These are phyloP conservation scores for Cyberlindnera veronae DNA, from an alignment of 805 yeast genomes.

Conservation along the genomic window DNA sequence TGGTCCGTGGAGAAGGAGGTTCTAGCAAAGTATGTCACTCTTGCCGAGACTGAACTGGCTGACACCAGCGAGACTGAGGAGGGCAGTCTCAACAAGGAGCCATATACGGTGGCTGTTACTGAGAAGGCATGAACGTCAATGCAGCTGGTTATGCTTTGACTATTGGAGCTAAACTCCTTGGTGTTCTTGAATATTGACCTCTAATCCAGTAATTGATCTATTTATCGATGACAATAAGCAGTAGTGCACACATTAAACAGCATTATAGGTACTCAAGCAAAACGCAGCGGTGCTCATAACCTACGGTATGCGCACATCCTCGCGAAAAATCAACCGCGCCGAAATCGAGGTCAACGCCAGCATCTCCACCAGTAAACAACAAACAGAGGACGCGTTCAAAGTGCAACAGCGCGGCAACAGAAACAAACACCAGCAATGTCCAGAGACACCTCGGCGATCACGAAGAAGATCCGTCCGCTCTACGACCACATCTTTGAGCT, in stretches of 20 bases:
- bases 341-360: too few relatives aligned
- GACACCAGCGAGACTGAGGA: neutral
- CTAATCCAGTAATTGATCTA: too few relatives aligned
- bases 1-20: conserved; percentile 5
- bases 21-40: conserved; percentile 5
- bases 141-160: too few relatives aligned
- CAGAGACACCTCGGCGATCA: conserved; percentile 15
- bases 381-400: neutral
- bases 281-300: too few relatives aligned
- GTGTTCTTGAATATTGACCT: too few relatives aligned
- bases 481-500: conserved; percentile 40
- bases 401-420: neutral
- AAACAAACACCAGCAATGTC: conserved; percentile 12
- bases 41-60: neutral
- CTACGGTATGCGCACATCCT: neutral
- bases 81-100: neutral
- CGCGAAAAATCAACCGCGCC: neutral
- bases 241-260: too few relatives aligned
- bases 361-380: neutral
- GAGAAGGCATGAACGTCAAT: too few relatives aligned
- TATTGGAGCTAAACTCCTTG: too few relatives aligned
- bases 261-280: too few relatives aligned
- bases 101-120: neutral
- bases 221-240: too few relatives aligned
- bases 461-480: conserved; percentile 24